Percentiles rank a stretch among this genome's conserved stretches.
These are phyloP conservation scores for Karstenula rhodostoma DNA, from an alignment of 2,329 filamentous ascomycete species.

Conservation along the genomic window DNA sequence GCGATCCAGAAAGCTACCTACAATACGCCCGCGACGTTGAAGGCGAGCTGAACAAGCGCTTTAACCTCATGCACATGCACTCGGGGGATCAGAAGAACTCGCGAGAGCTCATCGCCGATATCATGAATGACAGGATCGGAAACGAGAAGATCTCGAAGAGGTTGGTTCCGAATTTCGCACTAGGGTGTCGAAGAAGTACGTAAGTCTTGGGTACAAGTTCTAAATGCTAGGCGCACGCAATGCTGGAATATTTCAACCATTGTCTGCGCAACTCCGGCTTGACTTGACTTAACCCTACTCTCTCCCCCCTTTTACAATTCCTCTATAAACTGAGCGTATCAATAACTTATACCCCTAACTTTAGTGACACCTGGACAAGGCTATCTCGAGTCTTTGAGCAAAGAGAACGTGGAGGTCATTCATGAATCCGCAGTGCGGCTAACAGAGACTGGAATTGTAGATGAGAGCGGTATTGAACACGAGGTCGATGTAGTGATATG, in stretches of 20 bases:
- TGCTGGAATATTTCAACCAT: too few relatives aligned
- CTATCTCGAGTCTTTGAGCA: slow-evolving; percentile 9
- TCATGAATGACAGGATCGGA: slow-evolving; percentile 49
- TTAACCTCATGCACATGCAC: slow-evolving; percentile 58
- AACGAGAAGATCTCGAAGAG: slow-evolving; percentile 42
- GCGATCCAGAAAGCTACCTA: slow-evolving; percentile 40
- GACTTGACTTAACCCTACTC: too few relatives aligned
- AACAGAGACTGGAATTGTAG: slow-evolving; percentile 2
- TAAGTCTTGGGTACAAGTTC: too few relatives aligned
- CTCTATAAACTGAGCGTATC: too few relatives aligned
- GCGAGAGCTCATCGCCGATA: slow-evolving; percentile 40
- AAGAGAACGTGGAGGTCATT: slow-evolving; percentile 6
- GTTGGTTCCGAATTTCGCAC: slow-evolving; percentile 46
- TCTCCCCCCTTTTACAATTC: too few relatives aligned
- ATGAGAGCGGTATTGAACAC: background rate
- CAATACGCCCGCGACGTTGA: slow-evolving; percentile 56
- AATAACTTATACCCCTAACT: too few relatives aligned
- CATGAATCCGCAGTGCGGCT: background rate
- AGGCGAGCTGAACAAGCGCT: slow-evolving; percentile 57
- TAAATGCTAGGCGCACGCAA: too few relatives aligned
- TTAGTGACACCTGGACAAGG: slow-evolving; percentile 13
- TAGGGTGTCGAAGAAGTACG: slow-evolving; percentile 10
- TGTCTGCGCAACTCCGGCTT: too few relatives aligned
- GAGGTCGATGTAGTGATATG: slow-evolving; percentile 48
- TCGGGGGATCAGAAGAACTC: slow-evolving; percentile 36